Conservation (phyloP, 176 grass and related monocot genomes). For the Lolium perenne region DNA sequence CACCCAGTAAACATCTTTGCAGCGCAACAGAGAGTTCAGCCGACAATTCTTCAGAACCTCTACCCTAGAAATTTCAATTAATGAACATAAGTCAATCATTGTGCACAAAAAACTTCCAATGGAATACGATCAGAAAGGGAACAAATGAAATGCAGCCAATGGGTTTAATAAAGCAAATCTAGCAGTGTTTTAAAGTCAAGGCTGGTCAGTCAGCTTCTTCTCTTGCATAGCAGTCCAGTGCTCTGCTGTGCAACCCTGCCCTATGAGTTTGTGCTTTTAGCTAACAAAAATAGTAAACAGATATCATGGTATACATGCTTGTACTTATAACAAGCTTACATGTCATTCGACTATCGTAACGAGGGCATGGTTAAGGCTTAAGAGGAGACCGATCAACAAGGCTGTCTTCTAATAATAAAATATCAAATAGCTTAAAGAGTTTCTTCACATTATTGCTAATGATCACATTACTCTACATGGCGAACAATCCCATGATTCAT, state of each 20-base stretch:
- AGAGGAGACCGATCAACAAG: constrained; percentile 2
- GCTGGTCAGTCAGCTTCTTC: constrained; percentile 8
- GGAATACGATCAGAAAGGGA: background rate
- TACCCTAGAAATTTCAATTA: constrained; percentile 61
- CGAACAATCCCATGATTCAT: background rate
- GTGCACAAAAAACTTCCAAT: constrained; percentile 7
- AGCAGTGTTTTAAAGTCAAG: background rate
- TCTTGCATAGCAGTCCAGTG: background rate
- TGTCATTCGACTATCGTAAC: background rate
- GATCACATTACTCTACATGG: background rate
- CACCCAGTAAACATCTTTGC: constrained; percentile 89
- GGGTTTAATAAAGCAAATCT: background rate
- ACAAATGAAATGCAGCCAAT: background rate
- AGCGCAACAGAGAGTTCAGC: constrained; percentile 72
- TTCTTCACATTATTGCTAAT: background rate
- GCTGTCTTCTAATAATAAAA: background rate
- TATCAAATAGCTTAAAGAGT: constrained; percentile 8
- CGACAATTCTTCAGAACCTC: constrained; percentile 90
- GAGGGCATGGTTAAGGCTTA: background rate
- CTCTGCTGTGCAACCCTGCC: background rate
- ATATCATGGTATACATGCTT: background rate
- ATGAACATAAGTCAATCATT: constrained; percentile 40
- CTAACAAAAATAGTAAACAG: background rate
- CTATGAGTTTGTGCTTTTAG: background rate
- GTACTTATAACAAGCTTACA: background rate